Evolutionary conservation across 768 basidiomycete species (phyloP), one percentile per base, ranked within the genome.

Genomic region (Boletellus ananiceps): DNA sequence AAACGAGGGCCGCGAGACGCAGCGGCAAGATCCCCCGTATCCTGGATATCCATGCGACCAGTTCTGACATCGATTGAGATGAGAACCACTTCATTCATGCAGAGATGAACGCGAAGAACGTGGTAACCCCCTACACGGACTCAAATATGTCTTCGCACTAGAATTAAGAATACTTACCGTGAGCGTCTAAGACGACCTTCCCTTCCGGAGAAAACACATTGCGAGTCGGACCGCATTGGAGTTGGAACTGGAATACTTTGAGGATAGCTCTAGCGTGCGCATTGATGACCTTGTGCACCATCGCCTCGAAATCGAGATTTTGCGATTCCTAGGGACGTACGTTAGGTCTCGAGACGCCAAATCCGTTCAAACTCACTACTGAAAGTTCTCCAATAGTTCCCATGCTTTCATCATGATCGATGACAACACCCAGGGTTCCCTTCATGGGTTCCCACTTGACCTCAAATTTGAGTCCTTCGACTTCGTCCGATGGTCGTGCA

Each of bases 41-140:
- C 92, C 19, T 83, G 77, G 40, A 94, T 73, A 52, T 79, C 85
- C 54, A 94, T 69, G 31, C 82, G 79, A 6, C 93, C 93, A 0
- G 87, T 92, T 55, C 90, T 75, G 4, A 83, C 69, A 56, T 94
- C 92, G 35, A 95, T 80, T 4, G 83, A 83, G 40, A 94, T 77
- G 19, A 85, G 72, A 16, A 91, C 83, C 14, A 84, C 69, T 59
- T 92, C 86, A 51, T 88, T 85, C 2, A 83, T 83, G 57, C 86
- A 90, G 15, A 93, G 69, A 56, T 82, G 80, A 11, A 87, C 74
- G 23, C 77, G 83, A 39, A 93, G 74, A 29, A 80, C 79, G 54
- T 78, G 76, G 14, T 70, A 61, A 39, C 76, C 76, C 36, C 73
- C 87, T 87, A 53, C 35, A 43, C 21, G 49, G 18, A 33, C 27